phyloP scores from a whole-genome alignment of 257 asterid species.

The Rauvolfia tetraphylla region DNA sequence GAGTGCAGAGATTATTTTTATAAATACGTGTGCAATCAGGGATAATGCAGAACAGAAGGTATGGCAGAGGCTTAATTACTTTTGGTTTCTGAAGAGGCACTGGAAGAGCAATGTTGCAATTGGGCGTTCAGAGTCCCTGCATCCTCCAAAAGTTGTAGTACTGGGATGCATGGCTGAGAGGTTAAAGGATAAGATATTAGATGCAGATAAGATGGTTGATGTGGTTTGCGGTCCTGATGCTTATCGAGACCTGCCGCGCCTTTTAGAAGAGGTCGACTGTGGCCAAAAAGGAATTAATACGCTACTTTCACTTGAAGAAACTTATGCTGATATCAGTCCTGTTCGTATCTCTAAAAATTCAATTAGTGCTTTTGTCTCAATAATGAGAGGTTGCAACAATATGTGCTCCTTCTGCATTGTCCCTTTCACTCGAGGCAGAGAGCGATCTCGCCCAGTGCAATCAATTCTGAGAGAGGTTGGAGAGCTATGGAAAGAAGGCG shows the following conservation, averaged over 20 bases:
- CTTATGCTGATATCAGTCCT: slow-evolving; percentile 93
- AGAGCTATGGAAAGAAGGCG: slow-evolving; percentile 89
- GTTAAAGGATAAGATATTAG: slow-evolving; percentile 91
- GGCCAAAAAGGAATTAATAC: slow-evolving; percentile 99
- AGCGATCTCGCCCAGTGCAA: slow-evolving; percentile 88
- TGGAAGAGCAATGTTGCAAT: slow-evolving; percentile 90
- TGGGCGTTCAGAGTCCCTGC: slow-evolving; percentile 84
- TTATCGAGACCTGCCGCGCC: slow-evolving; percentile 89
- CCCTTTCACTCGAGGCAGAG: slow-evolving; percentile 98
- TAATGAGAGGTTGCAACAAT: slow-evolving; percentile 98
- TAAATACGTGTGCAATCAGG: slow-evolving; percentile 94
- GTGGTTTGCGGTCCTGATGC: slow-evolving; percentile 99
- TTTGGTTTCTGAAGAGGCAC: slow-evolving; percentile 92
- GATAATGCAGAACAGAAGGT: slow-evolving; percentile 97
- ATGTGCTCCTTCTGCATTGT: slow-evolving; percentile 99
- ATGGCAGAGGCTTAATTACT: slow-evolving; percentile 95
- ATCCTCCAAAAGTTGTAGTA: slow-evolving; percentile 94
- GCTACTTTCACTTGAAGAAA: slow-evolving; percentile 93
- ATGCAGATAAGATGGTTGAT: slow-evolving; percentile 97
- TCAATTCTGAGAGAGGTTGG: slow-evolving; percentile 91
- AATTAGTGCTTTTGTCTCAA: slow-evolving; percentile 86
- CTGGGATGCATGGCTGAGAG: slow-evolving; percentile 99
- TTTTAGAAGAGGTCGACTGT: slow-evolving; percentile 85
- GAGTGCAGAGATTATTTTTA: slow-evolving; percentile 90
- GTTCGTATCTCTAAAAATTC: slow-evolving; percentile 92